Evolutionary conservation across 768 basidiomycete genomes (phyloP).

Genomic region (Suillus subaureus): DNA sequence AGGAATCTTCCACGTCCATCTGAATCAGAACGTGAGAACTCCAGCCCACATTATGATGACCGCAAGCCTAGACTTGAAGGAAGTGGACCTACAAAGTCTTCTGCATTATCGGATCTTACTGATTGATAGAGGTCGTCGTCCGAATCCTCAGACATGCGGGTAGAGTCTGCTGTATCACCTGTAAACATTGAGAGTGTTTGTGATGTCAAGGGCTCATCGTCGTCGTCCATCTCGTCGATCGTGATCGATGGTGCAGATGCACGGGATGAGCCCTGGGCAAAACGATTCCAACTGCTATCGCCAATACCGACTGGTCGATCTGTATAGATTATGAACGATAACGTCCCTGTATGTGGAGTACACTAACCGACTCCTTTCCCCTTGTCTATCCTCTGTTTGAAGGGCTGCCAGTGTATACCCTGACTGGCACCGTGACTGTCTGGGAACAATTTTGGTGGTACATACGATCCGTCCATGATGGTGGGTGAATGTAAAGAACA

Average conservation of each 20-base stretch:
- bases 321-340: not conserved
- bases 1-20: slow-evolving; percentile 22
- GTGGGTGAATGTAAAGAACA: not conserved
- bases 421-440: not conserved
- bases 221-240: slow-evolving; percentile 5
- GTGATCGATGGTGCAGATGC: not conserved
- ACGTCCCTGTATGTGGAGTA: no score
- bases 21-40: slow-evolving; percentile 10
- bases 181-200: not conserved
- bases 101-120: not conserved
- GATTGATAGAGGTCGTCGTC: slow-evolving; percentile 2
- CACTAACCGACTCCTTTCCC: slow-evolving; percentile 6
- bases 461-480: not conserved
- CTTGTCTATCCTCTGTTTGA: not conserved
- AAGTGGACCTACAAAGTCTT: not conserved
- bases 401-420: not conserved
- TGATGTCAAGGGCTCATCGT: slow-evolving; percentile 5
- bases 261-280: slow-evolving; percentile 7
- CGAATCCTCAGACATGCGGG: not conserved
- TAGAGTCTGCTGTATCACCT: not conserved
- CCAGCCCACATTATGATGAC: slow-evolving; percentile 4
- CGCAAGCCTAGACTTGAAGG: not conserved
- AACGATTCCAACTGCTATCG: not conserved
- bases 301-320: not conserved
- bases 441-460: not conserved